Evolutionary conservation across 192 early-diverging fungal genomes (phyloP).

Genomic region (Rhizoclosmatium sp.): DNA sequence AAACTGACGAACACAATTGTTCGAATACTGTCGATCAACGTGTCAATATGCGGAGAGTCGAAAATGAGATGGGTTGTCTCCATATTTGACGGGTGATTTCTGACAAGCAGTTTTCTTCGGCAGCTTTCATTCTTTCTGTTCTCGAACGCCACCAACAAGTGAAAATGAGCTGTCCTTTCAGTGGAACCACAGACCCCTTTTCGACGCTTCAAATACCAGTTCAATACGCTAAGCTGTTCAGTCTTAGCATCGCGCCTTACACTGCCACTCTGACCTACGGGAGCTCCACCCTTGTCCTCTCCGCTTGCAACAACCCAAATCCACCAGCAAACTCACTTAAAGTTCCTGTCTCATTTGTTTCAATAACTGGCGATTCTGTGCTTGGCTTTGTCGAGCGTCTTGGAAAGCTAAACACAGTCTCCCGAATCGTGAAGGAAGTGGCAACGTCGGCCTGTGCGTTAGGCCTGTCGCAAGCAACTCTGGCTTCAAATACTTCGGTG

Average conservation of each 20-base stretch:
- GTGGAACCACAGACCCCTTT: too few relatives aligned
- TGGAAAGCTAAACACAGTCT: background rate
- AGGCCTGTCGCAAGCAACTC: background rate
- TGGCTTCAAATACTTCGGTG: background rate
- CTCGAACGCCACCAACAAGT: too few relatives aligned
- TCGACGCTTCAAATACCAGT: background rate
- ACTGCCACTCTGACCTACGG: background rate
- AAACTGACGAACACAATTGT: too few relatives aligned
- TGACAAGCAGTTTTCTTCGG: too few relatives aligned
- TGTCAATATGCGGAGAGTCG: too few relatives aligned
- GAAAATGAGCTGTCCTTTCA: too few relatives aligned
- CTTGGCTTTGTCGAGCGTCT: conserved; percentile 17
- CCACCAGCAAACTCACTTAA: background rate
- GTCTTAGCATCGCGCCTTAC: conserved; percentile 1
- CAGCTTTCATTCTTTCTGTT: too few relatives aligned
- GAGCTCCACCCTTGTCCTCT: background rate
- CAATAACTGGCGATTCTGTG: background rate
- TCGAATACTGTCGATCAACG: too few relatives aligned
- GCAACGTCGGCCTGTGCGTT: background rate
- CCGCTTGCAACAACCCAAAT: background rate
- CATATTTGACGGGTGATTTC: too few relatives aligned
- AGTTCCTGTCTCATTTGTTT: conserved; percentile 18
- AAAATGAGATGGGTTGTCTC: too few relatives aligned
- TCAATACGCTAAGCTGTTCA: conserved; percentile 24
- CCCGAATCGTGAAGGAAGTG: background rate